Conservation (phyloP, 495 filamentous ascomycete genomes). For the Terfezia boudieri region DNA sequence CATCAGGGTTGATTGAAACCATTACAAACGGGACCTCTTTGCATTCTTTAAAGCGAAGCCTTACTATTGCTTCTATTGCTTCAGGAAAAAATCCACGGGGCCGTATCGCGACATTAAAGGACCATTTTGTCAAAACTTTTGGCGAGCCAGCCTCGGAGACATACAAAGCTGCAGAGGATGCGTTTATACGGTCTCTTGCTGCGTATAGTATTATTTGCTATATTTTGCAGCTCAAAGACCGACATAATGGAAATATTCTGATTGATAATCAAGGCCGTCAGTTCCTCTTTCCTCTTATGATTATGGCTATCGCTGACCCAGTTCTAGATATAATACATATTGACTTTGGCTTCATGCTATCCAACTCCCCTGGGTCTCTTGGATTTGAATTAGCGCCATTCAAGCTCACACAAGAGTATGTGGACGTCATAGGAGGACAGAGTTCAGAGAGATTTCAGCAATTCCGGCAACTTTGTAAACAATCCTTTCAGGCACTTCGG, state of each 20-base stretch:
- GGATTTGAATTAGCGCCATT: constrained; percentile 63
- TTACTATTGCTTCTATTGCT: constrained; percentile 44
- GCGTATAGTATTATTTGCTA: constrained; percentile 59
- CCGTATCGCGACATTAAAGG: constrained; percentile 47
- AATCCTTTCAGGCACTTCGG: constrained; percentile 50
- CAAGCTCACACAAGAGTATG: constrained; percentile 56
- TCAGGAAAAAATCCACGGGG: constrained; percentile 41
- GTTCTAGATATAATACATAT: constrained; percentile 45
- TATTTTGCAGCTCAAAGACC: constrained; percentile 52
- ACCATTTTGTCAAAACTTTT: constrained; percentile 57
- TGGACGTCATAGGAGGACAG: constrained; percentile 48
- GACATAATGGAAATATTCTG: constrained; percentile 62
- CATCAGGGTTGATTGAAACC: constrained; percentile 54
- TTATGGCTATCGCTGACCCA: neutral
- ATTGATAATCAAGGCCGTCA: constrained; percentile 48
- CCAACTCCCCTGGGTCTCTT: constrained; percentile 51
- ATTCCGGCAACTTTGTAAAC: constrained; percentile 48
- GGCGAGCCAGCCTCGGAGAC: constrained; percentile 37
- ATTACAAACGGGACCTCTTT: constrained; percentile 60
- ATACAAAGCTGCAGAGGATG: constrained; percentile 40
- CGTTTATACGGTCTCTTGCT: constrained; percentile 46
- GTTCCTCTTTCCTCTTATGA: constrained; percentile 1
- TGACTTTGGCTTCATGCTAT: constrained; percentile 66
- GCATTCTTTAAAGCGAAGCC: constrained; percentile 50
- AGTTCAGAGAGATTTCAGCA: constrained; percentile 38